Base-by-base conservation (phyloP, 768 basidiomycete genomes). In the Saitozyma podzolica region DNA sequence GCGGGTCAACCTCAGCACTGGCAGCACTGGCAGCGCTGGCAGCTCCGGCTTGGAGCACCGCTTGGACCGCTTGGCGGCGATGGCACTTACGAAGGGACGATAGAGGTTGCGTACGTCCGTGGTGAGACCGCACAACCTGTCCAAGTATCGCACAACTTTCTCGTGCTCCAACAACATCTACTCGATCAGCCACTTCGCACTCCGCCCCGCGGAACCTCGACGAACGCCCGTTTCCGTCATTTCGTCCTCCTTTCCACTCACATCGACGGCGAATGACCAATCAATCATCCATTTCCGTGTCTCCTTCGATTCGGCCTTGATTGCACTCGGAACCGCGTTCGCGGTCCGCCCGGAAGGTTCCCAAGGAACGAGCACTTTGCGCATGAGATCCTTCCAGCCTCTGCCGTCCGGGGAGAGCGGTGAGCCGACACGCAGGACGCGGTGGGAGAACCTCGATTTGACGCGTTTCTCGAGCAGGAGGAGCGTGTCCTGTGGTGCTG, bases 381-480 rank as follows among this genome's bases (percentile, higher is more conserved):
- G 79, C 3, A 95, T 76, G 6, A 85, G 73, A 0, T 70, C 73
- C 64, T 81, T 83, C 51, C 85, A 82, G n/a, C 86, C 76, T 8
- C 72, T 76, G 11, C 85, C 74, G 83, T 88, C 78, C 0, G 86
- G 62, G 9, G 80, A 81, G 6, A 80, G 72, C 2, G 88, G 86
- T 13, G 89, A 85, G 0, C 86, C 84, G 7, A 91, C 87, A 52
- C 91, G 86, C 59, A 94, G 83, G 70, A 92, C 90, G 59, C 96
- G 84, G 40, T 93, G 92, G 1, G 94, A 97, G 81, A 98, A 99
- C 3, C 96, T 86, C 67, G 92, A 96, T 80, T 98, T 96, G 54
- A 99, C 96, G 50, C 96, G 85, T 78, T 99, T 99, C 78, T 99
- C 96, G 16, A 99, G 83, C 2, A 90, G 80, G 65, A 90, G 89